Conservation (phyloP, 2,329 filamentous ascomycete genomes). For the Neonectria coccinea region DNA sequence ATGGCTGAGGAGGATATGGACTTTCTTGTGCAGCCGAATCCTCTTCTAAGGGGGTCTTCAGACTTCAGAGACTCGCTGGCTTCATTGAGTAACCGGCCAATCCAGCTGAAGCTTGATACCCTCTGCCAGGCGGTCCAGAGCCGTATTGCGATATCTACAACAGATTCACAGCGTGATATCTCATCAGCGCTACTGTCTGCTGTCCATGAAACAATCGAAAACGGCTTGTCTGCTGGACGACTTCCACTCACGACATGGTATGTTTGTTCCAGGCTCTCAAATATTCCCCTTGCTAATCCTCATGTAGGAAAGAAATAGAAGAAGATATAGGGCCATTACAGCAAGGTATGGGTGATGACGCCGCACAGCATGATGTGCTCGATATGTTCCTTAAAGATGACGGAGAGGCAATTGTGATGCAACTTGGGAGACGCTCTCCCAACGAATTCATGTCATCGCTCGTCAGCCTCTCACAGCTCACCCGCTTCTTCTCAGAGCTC, state of each 20-base stretch:
- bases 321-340: slow-evolving; percentile 18
- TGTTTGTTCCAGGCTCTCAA: slow-evolving; percentile 11
- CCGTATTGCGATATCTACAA: slow-evolving; percentile 30
- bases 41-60: slow-evolving; percentile 6
- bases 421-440: slow-evolving; percentile 43
- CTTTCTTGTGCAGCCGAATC: slow-evolving; percentile 29
- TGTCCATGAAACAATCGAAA: slow-evolving; percentile 44
- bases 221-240: slow-evolving; percentile 41
- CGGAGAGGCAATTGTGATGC: slow-evolving; percentile 46
- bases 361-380: slow-evolving; percentile 46
- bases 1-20: slow-evolving; percentile 46
- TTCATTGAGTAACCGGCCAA: slow-evolving; percentile 30
- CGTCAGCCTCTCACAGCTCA: slow-evolving; percentile 45
- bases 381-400: slow-evolving; percentile 45
- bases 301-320: slow-evolving; percentile 45
- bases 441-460: slow-evolving; percentile 42
- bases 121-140: slow-evolving; percentile 40
- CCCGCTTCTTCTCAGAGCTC: slow-evolving; percentile 45
- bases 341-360: slow-evolving; percentile 31
- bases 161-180: slow-evolving; percentile 40
- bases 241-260: slow-evolving; percentile 52
- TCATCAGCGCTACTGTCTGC: slow-evolving; percentile 43
- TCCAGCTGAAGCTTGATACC: slow-evolving; percentile 41
- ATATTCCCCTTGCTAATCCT: slow-evolving; percentile 15
- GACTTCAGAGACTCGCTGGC: slow-evolving; percentile 7